Evolutionary conservation across 73 alveolate genomes (phyloP), one percentile per base, ranked within the genome.

Genomic region (Paramecium sexaurelia): DNA sequence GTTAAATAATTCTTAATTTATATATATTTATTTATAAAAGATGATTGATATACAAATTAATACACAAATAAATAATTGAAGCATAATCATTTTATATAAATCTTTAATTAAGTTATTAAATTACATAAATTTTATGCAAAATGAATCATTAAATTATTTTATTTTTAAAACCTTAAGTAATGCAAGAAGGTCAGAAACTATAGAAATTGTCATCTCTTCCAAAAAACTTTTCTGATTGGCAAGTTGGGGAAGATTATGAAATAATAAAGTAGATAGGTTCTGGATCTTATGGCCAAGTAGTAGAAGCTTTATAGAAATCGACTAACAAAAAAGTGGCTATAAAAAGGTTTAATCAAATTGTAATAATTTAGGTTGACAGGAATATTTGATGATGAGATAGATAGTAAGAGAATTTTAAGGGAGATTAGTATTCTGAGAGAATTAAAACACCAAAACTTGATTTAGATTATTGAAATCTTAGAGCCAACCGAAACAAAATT

Each of bases 251-350:
- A 10, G 95, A 95, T 41, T 97, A 97, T 91, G 98, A 96, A 55
- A 97, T 97, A 22, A 68, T 93, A 26, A 95, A 96, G 73, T 84
- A 82, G 45, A 92, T 97, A 87, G 99, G 99, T 11, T 92, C 93
- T 87, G 99, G 99, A n/a, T 93, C 98, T 55, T 97, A 96, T 86
- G 99, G 99, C 3, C 92, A 94, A n/a, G 99, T 97, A 4, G 96
- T 93, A 55, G 96, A 96, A 84, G 99, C 99, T 22, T 85, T 92
- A n/a, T 95, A 97, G 92, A 97, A 95, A 83, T 87, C 96, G 57
- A 93, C 99, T 0, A 98, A 98, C 11, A 93, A 57, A 68, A 94
- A 92, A 71, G 98, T 95, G 26, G 96, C 96, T 15, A 92, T 92
- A 7, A 96, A 92, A 89, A 92, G 96, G 94, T 89, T 29, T 47